Evolutionary conservation across 345 rosid genomes (phyloP), one percentile per base, ranked within the genome.

Genomic region (Acer yangbiense): DNA sequence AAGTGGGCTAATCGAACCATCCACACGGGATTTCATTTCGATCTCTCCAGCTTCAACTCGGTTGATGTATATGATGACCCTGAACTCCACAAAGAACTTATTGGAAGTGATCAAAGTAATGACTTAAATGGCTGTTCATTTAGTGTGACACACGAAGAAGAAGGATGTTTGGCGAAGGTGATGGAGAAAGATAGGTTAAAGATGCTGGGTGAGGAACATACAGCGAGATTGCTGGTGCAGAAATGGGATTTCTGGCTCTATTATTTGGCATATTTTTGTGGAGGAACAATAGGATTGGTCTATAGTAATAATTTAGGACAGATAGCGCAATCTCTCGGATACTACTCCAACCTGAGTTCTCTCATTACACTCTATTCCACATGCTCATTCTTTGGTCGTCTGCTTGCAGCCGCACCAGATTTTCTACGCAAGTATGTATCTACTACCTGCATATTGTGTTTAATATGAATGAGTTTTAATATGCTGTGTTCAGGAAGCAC

Each of bases 241-340:
- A 91, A 85, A 66, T 83, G 80, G 82, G 98, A 94, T 81, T 94
- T 94, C 84, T 92, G 97, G 98, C 86, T 91, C 11, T 94, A 92
- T 77, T 94, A 87, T 78, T 5, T 79, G 43, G 85, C 96, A 0
- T 94, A 94, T 67, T 88, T 94, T 66, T 94, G 93, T 50, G 97
- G 96, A 43, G 97, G 90, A 25, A 92, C 97, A 7, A 83, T 91
- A 32, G 98, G 98, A 46, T 83, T 94, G 76, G 96, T 89, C 57
- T 94, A 92, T 75, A 94, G 95, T 86, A 94, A 92, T 69, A 92
- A 92, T 63, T 82, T 94, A 21, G 98, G 98, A 16, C 98, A 94
- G 85, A 90, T 94, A 65, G 85, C 94, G 29, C 83, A 94, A 77
- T 92, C 98, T 2, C 90, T 91, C 8, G 97, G 96, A 65, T 81